These are phyloP conservation scores for Circinella minor DNA, from an alignment of 371 early-diverging fungal species.

Conservation along the genomic window DNA sequence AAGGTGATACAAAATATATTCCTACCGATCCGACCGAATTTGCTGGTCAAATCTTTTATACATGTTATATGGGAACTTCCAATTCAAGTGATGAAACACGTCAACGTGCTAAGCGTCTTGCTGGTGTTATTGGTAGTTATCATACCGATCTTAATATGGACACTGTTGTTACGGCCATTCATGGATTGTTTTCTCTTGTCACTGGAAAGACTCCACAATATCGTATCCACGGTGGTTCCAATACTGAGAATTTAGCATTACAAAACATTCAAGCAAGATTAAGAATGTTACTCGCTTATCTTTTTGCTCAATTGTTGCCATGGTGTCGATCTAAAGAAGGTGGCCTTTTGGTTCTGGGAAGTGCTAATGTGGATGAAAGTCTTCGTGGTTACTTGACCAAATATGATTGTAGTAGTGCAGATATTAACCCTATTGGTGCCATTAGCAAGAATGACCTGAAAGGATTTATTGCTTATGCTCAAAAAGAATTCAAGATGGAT, in stretches of 20 bases:
- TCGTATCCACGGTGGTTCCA: conserved; percentile 86
- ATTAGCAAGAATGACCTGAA: conserved; percentile 92
- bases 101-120: conserved; percentile 78
- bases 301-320: conserved; percentile 93
- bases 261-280: conserved; percentile 97
- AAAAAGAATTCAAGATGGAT: conserved; percentile 67
- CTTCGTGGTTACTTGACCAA: conserved; percentile 97
- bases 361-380: conserved; percentile 96
- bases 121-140: conserved; percentile 87
- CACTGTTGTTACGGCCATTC: conserved; percentile 74
- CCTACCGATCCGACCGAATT: conserved; percentile 86
- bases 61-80: conserved; percentile 94
- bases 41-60: conserved; percentile 86
- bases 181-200: conserved; percentile 76
- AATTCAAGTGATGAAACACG: conserved; percentile 92
- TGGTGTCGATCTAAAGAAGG: conserved; percentile 84
- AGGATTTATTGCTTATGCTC: conserved; percentile 78
- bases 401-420: conserved; percentile 98
- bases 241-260: conserved; percentile 90
- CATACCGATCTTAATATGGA: conserved; percentile 93
- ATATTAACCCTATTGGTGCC: conserved; percentile 96
- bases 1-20: conserved; percentile 60
- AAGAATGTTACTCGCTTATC: conserved; percentile 94
- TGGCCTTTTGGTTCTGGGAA: conserved; percentile 90
- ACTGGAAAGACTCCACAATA: conserved; percentile 82